Evolutionary conservation across 2,329 filamentous ascomycete species (phyloP).

Genomic region (Aspergillus ustus): DNA sequence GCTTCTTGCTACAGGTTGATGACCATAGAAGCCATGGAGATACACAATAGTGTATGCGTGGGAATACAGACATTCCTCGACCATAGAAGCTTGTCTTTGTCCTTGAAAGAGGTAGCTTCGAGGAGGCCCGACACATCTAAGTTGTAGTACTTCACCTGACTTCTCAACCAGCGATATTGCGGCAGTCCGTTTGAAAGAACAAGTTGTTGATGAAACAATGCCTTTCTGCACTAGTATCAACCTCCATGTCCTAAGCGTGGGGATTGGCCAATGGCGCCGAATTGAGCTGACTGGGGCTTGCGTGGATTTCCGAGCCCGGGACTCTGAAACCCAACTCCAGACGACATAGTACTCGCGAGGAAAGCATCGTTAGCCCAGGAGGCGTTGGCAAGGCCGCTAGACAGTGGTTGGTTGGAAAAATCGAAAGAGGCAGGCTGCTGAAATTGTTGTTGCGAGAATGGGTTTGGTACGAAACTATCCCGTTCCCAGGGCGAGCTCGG

Average conservation of each 20-base stretch:
- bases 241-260: constrained; percentile 55
- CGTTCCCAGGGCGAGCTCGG: constrained; percentile 32
- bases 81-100: background rate
- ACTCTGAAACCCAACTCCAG: constrained; percentile 29
- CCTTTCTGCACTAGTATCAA: constrained; percentile 33
- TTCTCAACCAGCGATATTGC: background rate
- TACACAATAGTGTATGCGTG: background rate
- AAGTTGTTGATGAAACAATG: background rate
- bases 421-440: constrained; percentile 23
- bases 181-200: background rate
- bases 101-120: background rate
- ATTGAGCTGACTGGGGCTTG: constrained; percentile 34
- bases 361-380: constrained; percentile 46
- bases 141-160: background rate
- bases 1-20: background rate
- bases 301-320: constrained; percentile 31
- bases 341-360: constrained; percentile 36
- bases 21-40: background rate
- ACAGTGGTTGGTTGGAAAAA: constrained; percentile 30
- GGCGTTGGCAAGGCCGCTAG: constrained; percentile 33
- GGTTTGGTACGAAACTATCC: constrained; percentile 19
- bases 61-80: background rate
- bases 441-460: constrained; percentile 17
- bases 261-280: constrained; percentile 51
- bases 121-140: background rate